Evolutionary conservation across 805 yeast species (phyloP).

Genomic region (Starmerella sirachaensis): DNA sequence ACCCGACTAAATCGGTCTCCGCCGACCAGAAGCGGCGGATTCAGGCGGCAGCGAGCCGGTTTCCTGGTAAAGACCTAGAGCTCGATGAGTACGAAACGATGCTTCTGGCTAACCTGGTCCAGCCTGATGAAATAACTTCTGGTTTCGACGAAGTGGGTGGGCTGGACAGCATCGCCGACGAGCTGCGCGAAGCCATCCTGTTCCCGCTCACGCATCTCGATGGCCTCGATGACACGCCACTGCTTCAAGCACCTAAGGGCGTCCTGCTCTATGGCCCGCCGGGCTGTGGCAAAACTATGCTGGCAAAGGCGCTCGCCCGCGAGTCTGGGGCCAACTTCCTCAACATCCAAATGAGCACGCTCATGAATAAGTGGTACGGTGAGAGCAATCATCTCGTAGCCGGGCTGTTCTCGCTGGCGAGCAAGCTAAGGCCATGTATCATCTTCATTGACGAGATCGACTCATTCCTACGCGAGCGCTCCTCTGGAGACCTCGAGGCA

Average conservation of each 20-base stretch:
- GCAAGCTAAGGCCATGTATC: slow-evolving; percentile 85
- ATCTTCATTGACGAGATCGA: slow-evolving; percentile 94
- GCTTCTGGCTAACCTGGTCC: slow-evolving; percentile 65
- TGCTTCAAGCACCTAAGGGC: slow-evolving; percentile 87
- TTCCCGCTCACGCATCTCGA: slow-evolving; percentile 54
- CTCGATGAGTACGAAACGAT: slow-evolving; percentile 65
- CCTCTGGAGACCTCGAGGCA: slow-evolving; percentile 82
- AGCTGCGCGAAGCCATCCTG: slow-evolving; percentile 74
- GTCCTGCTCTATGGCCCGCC: slow-evolving; percentile 91
- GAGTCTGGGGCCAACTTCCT: slow-evolving; percentile 88
- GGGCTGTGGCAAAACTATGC: slow-evolving; percentile 95
- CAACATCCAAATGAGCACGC: slow-evolving; percentile 81
- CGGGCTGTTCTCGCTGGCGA: slow-evolving; percentile 81
- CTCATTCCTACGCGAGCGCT: slow-evolving; percentile 78
- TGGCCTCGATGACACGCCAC: slow-evolving; percentile 44
- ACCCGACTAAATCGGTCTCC: slow-evolving; percentile 36
- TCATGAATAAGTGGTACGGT: slow-evolving; percentile 97
- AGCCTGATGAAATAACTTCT: slow-evolving; percentile 71
- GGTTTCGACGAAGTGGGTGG: slow-evolving; percentile 84
- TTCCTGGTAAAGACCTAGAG: slow-evolving; percentile 47
- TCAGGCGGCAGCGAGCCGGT: slow-evolving; percentile 42
- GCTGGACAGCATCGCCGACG: slow-evolving; percentile 66
- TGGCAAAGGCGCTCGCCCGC: slow-evolving; percentile 87
- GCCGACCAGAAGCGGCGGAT: slow-evolving; percentile 53
- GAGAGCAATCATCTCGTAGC: slow-evolving; percentile 89